Percentiles rank a stretch among this genome's conserved stretches.
Conservation (phyloP, 176 grass and related monocot species). For the Poa pratensis region DNA sequence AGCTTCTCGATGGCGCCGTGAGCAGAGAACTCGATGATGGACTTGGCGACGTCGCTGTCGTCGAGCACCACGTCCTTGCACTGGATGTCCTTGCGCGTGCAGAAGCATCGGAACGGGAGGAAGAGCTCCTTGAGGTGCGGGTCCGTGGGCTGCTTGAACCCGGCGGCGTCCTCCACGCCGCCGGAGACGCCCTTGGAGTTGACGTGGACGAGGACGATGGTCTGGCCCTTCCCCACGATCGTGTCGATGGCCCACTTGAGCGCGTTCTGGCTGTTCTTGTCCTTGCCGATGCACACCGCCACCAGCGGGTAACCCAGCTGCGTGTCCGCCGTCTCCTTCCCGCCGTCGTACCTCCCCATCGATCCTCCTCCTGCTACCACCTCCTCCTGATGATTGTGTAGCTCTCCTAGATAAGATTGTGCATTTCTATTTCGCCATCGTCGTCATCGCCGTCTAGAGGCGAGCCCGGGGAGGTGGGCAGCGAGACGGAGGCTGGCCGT, state of each 20-base stretch:
- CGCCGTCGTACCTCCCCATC: slow-evolving; percentile 62
- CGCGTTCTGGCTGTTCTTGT: slow-evolving; percentile 80
- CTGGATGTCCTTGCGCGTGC: slow-evolving; percentile 61
- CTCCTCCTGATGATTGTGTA: not conserved
- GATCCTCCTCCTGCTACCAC: not conserved
- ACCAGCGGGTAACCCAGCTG: slow-evolving; percentile 52
- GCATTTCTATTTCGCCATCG: not conserved
- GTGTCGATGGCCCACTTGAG: slow-evolving; percentile 84
- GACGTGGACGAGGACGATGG: slow-evolving; percentile 79
- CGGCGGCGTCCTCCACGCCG: slow-evolving; percentile 51
- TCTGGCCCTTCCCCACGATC: slow-evolving; percentile 64
- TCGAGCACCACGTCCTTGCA: slow-evolving; percentile 88
- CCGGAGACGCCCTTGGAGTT: slow-evolving; percentile 68
- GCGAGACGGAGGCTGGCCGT: not conserved
- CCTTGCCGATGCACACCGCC: slow-evolving; percentile 82
- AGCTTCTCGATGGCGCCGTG: slow-evolving; percentile 70
- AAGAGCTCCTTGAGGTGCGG: slow-evolving; percentile 62
- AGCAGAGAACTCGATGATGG: slow-evolving; percentile 66
- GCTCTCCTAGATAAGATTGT: not conserved
- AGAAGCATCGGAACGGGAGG: slow-evolving; percentile 87
- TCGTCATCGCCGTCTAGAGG: slow-evolving; percentile 1
- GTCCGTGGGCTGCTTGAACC: slow-evolving; percentile 71
- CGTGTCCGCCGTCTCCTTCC: not conserved
- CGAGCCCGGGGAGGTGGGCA: not conserved
- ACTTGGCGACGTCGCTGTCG: slow-evolving; percentile 71